Evolutionary conservation across 2,329 filamentous ascomycete genomes (phyloP), one percentile per base, ranked within the genome.

Genomic region (Fusarium sp.): DNA sequence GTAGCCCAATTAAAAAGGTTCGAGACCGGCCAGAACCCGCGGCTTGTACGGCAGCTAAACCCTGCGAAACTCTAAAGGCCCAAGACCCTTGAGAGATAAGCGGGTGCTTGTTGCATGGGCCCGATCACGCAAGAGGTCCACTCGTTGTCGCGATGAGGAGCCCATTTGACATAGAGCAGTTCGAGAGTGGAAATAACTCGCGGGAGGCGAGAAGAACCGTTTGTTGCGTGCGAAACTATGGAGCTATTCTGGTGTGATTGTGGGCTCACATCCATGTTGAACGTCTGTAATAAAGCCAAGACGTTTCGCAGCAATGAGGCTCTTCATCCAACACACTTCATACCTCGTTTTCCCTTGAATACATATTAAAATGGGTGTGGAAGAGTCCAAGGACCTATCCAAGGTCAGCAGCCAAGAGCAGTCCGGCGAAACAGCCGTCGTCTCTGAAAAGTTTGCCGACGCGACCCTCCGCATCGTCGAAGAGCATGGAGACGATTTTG

Each of bases 401-500:
- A 66, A 66, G n/a, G 56, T 66, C 43, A 39, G n/a, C 43, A 67
- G 58, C 50, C 48, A 67, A 18, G 65, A 67, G 4, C 34, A 52
- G 23, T 2, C 35, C 8, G 65, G 58, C 20, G 65, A 67, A 20
- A 66, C 56, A 9, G 45, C 58, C 35, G 35, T 64, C 50, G 41
- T 60, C 37, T 65, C 63, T 14, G 68, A 77, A 59, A 77, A 80
- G 62, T 79, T 81, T 61, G 82, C 82, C n/a, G 82, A 83, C 68
- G 81, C 78, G 30, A 83, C 82, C 7, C 70, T 84, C 13, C 76
- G 77, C 2, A 71, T 84, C 5, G 68, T 84, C n/a, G 80, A 84
- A 67, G 66, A 81, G 16, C 79, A 83, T 75, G 81, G 78, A 10
- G 66, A 81, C 57, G 68, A 78, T 1, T 75, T 82, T 14, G 80